Conservation (phyloP, 768 basidiomycete species). For the Chalciporus pseudorubinellus region DNA sequence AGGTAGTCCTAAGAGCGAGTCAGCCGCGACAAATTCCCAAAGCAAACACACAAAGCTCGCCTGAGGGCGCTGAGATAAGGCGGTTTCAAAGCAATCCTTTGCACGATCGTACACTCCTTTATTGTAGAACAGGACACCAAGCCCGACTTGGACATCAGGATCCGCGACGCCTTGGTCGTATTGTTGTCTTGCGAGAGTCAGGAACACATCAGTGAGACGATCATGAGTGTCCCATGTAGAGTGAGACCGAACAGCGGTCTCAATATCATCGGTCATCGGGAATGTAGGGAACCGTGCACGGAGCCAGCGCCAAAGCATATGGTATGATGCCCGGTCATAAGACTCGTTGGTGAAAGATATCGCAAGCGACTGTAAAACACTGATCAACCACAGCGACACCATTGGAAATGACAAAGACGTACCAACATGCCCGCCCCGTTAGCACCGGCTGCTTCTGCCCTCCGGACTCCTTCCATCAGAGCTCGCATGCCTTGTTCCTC, state of each 20-base stretch:
- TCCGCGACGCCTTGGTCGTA: constrained; percentile 70
- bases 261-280: constrained; percentile 53
- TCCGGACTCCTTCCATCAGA: constrained; percentile 65
- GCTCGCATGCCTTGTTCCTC: constrained; percentile 83
- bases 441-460: constrained; percentile 62
- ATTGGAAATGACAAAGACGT: constrained; percentile 25
- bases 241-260: constrained; percentile 51
- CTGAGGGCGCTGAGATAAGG: constrained; percentile 73
- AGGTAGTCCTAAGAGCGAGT: constrained; percentile 67
- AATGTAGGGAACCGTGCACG: constrained; percentile 59
- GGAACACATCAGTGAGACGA: constrained; percentile 77
- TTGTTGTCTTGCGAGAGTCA: constrained; percentile 79
- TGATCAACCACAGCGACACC: constrained; percentile 9
- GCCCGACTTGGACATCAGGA: constrained; percentile 88
- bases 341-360: constrained; percentile 96
- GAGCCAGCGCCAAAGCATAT: constrained; percentile 86
- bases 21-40: neutral
- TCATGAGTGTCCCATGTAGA: constrained; percentile 82
- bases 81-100: constrained; percentile 92
- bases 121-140: constrained; percentile 92
- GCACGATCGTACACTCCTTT: constrained; percentile 84
- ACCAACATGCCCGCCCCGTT: constrained; percentile 74
- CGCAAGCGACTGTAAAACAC: constrained; percentile 69
- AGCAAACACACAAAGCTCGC: constrained; percentile 34
- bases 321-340: constrained; percentile 81